Percentiles rank a stretch among this genome's conserved stretches.
Conservation (phyloP, 495 filamentous ascomycete genomes). For the Hypoxylon cercidicola region DNA sequence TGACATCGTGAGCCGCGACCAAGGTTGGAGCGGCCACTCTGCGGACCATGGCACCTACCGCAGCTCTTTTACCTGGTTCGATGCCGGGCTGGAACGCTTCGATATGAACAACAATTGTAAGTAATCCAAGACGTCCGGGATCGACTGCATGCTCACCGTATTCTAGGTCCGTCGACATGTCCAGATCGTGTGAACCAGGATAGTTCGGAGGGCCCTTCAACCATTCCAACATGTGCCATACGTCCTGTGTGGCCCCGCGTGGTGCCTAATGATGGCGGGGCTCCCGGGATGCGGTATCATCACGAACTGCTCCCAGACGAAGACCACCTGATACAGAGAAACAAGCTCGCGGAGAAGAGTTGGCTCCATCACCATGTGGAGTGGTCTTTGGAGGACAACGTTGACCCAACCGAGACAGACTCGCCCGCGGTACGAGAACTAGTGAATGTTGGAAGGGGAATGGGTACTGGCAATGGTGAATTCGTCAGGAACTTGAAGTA, state of each 20-base stretch:
- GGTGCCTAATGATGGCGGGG: neutral
- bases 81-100: conserved; percentile 65
- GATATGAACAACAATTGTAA: conserved; percentile 39
- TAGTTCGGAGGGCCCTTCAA: neutral
- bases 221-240: conserved; percentile 36
- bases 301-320: conserved; percentile 54
- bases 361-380: conserved; percentile 58
- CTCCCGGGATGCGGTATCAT: conserved; percentile 35
- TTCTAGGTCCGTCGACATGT: conserved; percentile 15
- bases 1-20: conserved; percentile 70
- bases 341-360: conserved; percentile 50
- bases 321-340: conserved; percentile 63
- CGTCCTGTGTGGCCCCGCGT: conserved; percentile 42
- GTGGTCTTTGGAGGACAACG: conserved; percentile 67
- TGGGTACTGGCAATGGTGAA: conserved; percentile 63
- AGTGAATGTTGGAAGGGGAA: conserved; percentile 60
- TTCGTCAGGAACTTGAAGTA: conserved; percentile 66
- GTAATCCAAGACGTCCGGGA: neutral
- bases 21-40: conserved; percentile 65
- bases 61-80: conserved; percentile 77
- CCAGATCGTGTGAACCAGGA: conserved; percentile 6
- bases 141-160: conserved; percentile 12
- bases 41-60: conserved; percentile 59
- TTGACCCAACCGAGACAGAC: conserved; percentile 58
- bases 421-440: conserved; percentile 55